A percentile compares a stretch with the other conserved stretches of the same genome.
These are phyloP conservation scores for Fusarium guadeloupense DNA, from an alignment of 2,329 filamentous ascomycete species.

Conservation along the genomic window DNA sequence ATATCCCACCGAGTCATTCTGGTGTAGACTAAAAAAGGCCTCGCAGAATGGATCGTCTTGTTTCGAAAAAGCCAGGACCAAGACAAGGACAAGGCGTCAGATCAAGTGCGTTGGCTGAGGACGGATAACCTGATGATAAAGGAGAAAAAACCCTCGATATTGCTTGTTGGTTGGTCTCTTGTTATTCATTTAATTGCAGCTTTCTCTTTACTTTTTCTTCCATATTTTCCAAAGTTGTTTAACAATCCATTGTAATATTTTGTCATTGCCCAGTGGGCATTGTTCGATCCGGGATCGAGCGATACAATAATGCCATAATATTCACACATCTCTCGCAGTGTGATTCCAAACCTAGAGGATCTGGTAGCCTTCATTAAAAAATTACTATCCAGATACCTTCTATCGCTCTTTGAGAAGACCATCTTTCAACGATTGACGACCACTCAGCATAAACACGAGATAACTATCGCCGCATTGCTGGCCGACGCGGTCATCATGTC, in stretches of 20 bases:
- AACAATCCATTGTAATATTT: neutral
- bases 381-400: neutral
- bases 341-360: neutral
- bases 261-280: neutral
- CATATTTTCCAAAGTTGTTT: neutral
- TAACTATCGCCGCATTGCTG: neutral
- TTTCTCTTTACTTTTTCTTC: neutral
- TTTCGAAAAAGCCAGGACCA: constrained; percentile 6
- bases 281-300: constrained; percentile 6
- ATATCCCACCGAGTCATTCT: neutral
- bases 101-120: constrained; percentile 10
- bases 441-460: neutral
- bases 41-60: constrained; percentile 1
- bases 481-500: constrained; percentile 7
- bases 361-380: neutral
- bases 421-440: neutral
- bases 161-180: neutral
- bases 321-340: neutral
- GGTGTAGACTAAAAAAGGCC: neutral
- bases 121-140: neutral
- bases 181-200: neutral
- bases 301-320: neutral
- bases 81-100: constrained; percentile 4
- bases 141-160: neutral
- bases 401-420: neutral